Base-by-base conservation (phyloP, 371 early-diverging fungal species). In the Mortierella sp. region DNA sequence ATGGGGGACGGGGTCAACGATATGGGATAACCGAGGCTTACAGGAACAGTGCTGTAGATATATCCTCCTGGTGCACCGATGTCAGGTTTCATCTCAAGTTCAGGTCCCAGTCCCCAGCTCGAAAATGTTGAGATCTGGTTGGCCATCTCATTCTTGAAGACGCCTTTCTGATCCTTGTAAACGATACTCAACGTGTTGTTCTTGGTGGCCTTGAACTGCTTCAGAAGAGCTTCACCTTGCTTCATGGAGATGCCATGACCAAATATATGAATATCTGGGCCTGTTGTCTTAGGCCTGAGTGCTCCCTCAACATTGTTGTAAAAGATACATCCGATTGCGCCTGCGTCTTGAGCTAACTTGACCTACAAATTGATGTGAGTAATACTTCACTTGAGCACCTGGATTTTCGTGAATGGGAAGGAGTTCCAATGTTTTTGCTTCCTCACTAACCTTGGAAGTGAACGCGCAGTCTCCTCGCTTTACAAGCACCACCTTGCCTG, bases 51-150 rank as follows among this genome's bases (percentile, higher is more conserved):
- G 34, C 92, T 91, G 62, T 87, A 92, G 28, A 93, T 92, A 41
- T 87, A 82, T 19, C 90, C 91, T 15, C 93, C 93, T 3, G 92
- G 92, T 2, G 90, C 91, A 26, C 86, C 83, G 2, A 92, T 62
- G 44, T 90, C 90, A 6, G 92, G 93, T 56, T 92, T 90, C 54
- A 91, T 43, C 23, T 91, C 87, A 19, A 93, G 76, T 62, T 89
- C 87, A 14, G 89, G 86, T 5, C 86, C 89, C 0, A 90, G 82
- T 24, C 93, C 93, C 89, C 87, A 92, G 17, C 93, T 86, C 19
- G 83, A 82, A 58, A 82, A 87, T 34, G 26, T 30, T 8, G 88
- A 88, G 7, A 87, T 73, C 51, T 73, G 72, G 31, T 87, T 84
- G 2, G 79, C 86, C 23, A 72, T 51, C 12, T 78, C 81, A 52